These are phyloP conservation scores for Quillaja saponaria DNA, from an alignment of 306 rosid genomes.

Conservation along the genomic window DNA sequence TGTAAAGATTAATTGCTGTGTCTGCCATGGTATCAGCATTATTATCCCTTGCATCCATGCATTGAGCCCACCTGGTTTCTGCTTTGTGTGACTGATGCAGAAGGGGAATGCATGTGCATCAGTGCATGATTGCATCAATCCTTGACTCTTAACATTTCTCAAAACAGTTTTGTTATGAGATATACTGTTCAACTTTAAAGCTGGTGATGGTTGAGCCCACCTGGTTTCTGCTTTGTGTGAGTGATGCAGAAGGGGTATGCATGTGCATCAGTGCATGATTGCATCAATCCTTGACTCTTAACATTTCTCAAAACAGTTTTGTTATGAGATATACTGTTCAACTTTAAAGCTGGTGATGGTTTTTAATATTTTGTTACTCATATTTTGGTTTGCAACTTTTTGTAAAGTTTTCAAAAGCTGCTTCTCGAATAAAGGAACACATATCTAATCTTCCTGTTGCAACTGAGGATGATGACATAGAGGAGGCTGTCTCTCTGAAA, in stretches of 20 bases:
- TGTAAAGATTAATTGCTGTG: too few relatives aligned
- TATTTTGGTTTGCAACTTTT: conserved; percentile 26
- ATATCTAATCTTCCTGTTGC: conserved; percentile 79
- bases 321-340: too few relatives aligned
- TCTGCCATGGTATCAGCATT: too few relatives aligned
- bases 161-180: conserved; percentile 7
- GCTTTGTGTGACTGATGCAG: conserved; percentile 13
- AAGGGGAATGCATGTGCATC: conserved; percentile 5
- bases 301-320: conserved; percentile 5
- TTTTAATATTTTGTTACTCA: conserved; percentile 22
- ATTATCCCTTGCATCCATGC: conserved; percentile 8
- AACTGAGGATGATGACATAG: conserved; percentile 67
- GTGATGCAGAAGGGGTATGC: conserved; percentile 6
- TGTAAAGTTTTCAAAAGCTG: conserved; percentile 77
- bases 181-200: too few relatives aligned
- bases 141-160: conserved; percentile 15
- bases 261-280: conserved; percentile 12
- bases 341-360: conserved; percentile 12
- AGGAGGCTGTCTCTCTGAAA: conserved; percentile 65
- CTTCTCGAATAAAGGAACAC: conserved; percentile 70
- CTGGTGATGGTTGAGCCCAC: conserved; percentile 7
- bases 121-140: conserved; percentile 7
- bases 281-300: conserved; percentile 13
- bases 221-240: too few relatives aligned
- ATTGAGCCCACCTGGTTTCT: conserved; percentile 11